These are phyloP conservation scores for Globisporangium irregulare DNA, from an alignment of 352 stramenopile genomes.

Conservation along the genomic window DNA sequence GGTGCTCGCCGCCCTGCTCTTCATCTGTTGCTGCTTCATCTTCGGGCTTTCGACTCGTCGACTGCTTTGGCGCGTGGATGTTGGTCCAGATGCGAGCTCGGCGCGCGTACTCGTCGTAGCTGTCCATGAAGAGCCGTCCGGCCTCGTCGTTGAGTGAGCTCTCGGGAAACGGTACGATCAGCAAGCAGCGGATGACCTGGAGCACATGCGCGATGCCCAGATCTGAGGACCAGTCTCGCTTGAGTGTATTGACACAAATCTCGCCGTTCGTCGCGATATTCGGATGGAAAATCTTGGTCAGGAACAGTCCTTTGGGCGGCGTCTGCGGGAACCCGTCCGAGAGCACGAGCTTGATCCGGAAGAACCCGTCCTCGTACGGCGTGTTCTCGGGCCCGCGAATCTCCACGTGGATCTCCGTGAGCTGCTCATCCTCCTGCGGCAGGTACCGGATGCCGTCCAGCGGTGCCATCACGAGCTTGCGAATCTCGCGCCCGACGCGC, in stretches of 20 bases:
- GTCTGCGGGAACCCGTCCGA: constrained; percentile 83
- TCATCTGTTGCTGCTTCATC: constrained; percentile 7
- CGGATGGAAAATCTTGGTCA: constrained; percentile 99
- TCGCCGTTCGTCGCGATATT: constrained; percentile 97
- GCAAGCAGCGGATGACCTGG: constrained; percentile 97
- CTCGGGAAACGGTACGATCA: constrained; percentile 99
- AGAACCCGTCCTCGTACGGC: constrained; percentile 96
- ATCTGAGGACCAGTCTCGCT: constrained; percentile 96
- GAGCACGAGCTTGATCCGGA: constrained; percentile 95
- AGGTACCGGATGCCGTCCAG: constrained; percentile 92
- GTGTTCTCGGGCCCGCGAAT: constrained; percentile 96
- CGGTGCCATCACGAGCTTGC: constrained; percentile 85
- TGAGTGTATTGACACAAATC: constrained; percentile 99
- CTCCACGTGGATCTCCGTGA: constrained; percentile 94
- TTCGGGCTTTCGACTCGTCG: constrained; percentile 11
- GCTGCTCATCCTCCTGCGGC: constrained; percentile 87
- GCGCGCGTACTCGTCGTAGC: constrained; percentile 96
- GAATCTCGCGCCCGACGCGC: constrained; percentile 91
- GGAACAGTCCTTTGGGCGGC: constrained; percentile 92
- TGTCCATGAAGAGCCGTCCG: constrained; percentile 98
- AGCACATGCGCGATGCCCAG: constrained; percentile 96
- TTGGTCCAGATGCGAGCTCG: constrained; percentile 88
- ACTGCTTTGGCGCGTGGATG: constrained; percentile 83
- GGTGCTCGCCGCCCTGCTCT: neutral
- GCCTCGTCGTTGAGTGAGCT: constrained; percentile 99